Evolutionary conservation across 1,284 basidiomycete genomes (phyloP).

Genomic region (Puccinia hordei): DNA sequence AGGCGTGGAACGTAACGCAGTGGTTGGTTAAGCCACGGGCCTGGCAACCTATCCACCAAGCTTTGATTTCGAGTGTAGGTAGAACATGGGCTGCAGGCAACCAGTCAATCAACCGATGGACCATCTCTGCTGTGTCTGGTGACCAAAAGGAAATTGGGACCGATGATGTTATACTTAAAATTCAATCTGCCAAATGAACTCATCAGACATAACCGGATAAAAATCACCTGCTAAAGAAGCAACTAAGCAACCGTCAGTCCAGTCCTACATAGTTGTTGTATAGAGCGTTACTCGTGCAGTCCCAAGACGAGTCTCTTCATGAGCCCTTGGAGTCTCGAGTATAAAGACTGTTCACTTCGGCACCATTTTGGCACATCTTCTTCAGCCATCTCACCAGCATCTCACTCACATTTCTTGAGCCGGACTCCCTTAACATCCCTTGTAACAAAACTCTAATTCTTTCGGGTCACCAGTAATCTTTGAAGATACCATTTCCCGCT

Average conservation of each 20-base stretch:
- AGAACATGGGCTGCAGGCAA: no score
- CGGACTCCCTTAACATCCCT: not conserved
- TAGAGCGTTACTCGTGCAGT: not conserved
- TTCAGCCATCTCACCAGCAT: not conserved
- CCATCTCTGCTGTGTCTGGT: no score
- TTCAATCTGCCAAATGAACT: no score
- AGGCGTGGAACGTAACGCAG: no score
- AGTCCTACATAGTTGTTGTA: not conserved
- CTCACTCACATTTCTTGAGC: slow-evolving; percentile 1
- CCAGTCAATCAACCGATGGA: no score
- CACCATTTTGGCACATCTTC: not conserved
- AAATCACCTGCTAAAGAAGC: not conserved
- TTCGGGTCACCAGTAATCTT: not conserved
- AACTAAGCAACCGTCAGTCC: not conserved
- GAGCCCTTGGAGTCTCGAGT: not conserved
- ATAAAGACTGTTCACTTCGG: not conserved
- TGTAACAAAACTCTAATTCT: not conserved
- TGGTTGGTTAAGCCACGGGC: no score
- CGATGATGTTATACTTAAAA: no score
- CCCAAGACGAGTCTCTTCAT: not conserved
- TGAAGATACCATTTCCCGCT: not conserved
- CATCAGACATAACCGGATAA: not conserved
- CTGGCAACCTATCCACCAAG: no score
- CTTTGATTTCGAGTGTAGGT: no score
- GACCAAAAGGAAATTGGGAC: no score